Base-by-base conservation (phyloP, 2,329 filamentous ascomycete genomes). In the Aspergillus sp. region DNA sequence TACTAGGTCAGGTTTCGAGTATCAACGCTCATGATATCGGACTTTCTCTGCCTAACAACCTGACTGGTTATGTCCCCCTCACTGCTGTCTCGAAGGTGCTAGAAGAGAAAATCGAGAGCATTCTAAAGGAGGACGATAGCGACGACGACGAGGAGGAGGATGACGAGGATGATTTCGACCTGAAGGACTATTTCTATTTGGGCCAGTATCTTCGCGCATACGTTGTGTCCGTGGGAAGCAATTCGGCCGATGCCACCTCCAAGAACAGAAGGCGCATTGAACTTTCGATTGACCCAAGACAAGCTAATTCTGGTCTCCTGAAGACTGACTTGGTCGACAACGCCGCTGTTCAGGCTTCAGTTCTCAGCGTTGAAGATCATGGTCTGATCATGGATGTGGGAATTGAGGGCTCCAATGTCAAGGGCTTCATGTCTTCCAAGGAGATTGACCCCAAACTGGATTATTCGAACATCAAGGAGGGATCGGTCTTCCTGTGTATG, bases 321-420 rank as follows among this genome's bases (percentile, higher is more conserved):
- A 84, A 86, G 65, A 86, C 89, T 46, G 91, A 92, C 68, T 77
- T 97, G 10, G 87, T 95, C 10, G 77, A 84, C 46, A 89, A 96
- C 70, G 84, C 82, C 64, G 92, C 90, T 50, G 80, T 98, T 20
- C 96, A 98, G 83, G 94, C 92, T 2, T 89, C 92, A 0, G 88
- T 99, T 26, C 78, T 85, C 54, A 99, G 94, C 75, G 89, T 96
- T n/a, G 94, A 99, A 76, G 96, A 99, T 69, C 93, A 96, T 71
- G 95, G 95, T 62, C 84, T 95, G 59, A 86, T 98, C 57, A 96
- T 99, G 92, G 92, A 97, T 67, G 78, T 98, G 42, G 92, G 92
- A 18, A 80, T 98, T 6, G 82, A 87, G 39, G 85, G 87, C 55
- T 78, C 83, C 32, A 83, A 85, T 42, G 74, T 93, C 55, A 88